Evolutionary conservation across 257 asterid species (phyloP).

Genomic region (Euphrasia confusa): DNA sequence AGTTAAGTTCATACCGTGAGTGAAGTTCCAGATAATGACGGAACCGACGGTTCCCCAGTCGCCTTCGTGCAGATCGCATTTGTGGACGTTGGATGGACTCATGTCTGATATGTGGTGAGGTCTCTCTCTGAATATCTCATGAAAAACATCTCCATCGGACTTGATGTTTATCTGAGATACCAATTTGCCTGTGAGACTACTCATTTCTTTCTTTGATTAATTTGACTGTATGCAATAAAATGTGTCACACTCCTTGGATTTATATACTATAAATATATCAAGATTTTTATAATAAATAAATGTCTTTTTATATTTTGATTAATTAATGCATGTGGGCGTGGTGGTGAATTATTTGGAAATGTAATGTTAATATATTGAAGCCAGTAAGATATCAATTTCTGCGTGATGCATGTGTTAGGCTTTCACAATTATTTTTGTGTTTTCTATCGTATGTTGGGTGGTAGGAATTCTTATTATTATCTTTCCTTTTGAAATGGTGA

Average conservation of each 20-base stretch:
- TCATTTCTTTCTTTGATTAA: background rate
- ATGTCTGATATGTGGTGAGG: conserved; percentile 29
- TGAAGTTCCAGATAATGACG: conserved; percentile 26
- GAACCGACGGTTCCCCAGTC: conserved; percentile 33
- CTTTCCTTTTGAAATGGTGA: no score
- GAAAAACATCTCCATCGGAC: conserved; percentile 32
- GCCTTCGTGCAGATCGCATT: conserved; percentile 25
- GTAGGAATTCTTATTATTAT: no score
- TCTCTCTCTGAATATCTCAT: conserved; percentile 25
- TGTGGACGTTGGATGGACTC: conserved; percentile 22
- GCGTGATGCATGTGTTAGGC: no score
- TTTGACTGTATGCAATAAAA: background rate
- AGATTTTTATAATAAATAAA: background rate
- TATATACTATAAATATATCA: background rate
- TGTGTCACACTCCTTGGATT: background rate
- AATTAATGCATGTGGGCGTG: no score
- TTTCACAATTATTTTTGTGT: no score
- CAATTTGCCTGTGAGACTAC: conserved; percentile 22
- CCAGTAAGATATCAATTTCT: no score
- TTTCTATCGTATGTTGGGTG: no score
- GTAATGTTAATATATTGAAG: no score
- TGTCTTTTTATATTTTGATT: no score
- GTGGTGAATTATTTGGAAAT: no score
- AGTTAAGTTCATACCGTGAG: conserved; percentile 18
- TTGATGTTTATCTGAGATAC: conserved; percentile 20